phyloP scores from a whole-genome alignment of 106 monocot genomes.

The Apostasia ramifera region DNA sequence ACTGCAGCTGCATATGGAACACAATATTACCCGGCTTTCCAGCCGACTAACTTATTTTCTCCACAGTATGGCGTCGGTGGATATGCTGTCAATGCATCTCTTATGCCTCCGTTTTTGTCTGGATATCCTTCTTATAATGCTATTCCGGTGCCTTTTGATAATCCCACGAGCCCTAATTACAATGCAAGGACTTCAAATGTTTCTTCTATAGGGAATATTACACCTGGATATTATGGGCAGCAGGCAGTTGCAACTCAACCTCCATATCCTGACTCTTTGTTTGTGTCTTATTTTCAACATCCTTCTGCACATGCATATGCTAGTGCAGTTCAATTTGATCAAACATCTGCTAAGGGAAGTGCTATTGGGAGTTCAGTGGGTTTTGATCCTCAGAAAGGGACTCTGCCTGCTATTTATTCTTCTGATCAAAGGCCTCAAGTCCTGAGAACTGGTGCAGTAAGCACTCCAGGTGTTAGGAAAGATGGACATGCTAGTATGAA shows the following conservation, averaged over 20 bases:
- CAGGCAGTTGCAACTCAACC: slow-evolving; percentile 42
- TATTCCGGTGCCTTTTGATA: slow-evolving; percentile 48
- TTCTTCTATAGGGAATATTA: slow-evolving; percentile 18
- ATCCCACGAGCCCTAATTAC: slow-evolving; percentile 29
- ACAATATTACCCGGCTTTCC: slow-evolving; percentile 44
- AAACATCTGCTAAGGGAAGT: slow-evolving; percentile 25
- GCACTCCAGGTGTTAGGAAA: slow-evolving; percentile 16
- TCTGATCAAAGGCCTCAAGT: slow-evolving; percentile 41
- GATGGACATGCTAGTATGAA: slow-evolving; percentile 32
- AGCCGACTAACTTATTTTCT: slow-evolving; percentile 40
- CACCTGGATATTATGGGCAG: slow-evolving; percentile 55
- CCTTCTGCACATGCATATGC: slow-evolving; percentile 41
- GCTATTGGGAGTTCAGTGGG: slow-evolving; percentile 20
- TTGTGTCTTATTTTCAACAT: slow-evolving; percentile 60
- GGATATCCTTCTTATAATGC: slow-evolving; percentile 59
- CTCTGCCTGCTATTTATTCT: slow-evolving; percentile 13
- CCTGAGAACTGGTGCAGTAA: slow-evolving; percentile 21
- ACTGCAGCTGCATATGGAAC: slow-evolving; percentile 42
- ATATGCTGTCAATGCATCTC: slow-evolving; percentile 50
- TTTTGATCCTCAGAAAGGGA: slow-evolving; percentile 42
- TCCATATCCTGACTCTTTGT: slow-evolving; percentile 49
- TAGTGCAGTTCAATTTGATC: slow-evolving; percentile 41
- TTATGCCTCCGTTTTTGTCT: slow-evolving; percentile 43
- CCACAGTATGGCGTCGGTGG: slow-evolving; percentile 44
- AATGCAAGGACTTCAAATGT: slow-evolving; percentile 29